phyloP scores from a whole-genome alignment of 2,329 filamentous ascomycete genomes.

The Calonectria crousiana region DNA sequence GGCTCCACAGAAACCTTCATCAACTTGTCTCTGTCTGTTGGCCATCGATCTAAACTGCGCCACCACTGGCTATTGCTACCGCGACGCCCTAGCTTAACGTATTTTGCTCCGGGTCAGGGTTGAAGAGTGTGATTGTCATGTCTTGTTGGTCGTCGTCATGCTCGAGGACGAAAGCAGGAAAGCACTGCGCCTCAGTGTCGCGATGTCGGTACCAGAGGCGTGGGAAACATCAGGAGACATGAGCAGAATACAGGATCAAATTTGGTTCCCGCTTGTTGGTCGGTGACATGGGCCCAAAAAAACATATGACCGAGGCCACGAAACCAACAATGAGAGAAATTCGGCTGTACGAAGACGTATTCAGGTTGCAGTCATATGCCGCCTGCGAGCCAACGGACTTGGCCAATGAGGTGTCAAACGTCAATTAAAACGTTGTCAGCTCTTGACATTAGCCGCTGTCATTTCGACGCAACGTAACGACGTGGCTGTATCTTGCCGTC shows the following conservation, averaged over 20 bases:
- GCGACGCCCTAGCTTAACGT: not conserved
- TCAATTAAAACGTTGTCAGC: not conserved
- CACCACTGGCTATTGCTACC: not conserved
- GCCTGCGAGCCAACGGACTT: not conserved
- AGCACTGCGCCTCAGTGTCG: not conserved
- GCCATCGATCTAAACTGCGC: conserved; percentile 12
- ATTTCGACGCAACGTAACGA: not conserved
- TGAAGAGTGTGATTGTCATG: conserved; percentile 16
- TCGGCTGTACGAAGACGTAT: conserved; percentile 2
- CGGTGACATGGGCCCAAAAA: not conserved
- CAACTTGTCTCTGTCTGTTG: conserved; percentile 1
- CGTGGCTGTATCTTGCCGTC: conserved; percentile 2
- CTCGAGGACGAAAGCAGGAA: not conserved
- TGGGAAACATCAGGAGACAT: not conserved
- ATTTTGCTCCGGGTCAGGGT: not conserved
- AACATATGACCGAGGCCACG: not conserved
- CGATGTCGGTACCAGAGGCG: not conserved
- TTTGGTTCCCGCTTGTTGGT: not conserved
- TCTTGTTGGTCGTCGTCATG: conserved; percentile 8
- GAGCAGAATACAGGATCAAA: not conserved
- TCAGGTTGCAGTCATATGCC: not conserved
- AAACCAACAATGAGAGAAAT: not conserved
- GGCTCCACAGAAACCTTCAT: conserved; percentile 9
- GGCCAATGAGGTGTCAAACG: not conserved
- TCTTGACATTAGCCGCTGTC: not conserved